Evolutionary conservation across 371 early-diverging fungal species (phyloP).

Genomic region (Mucor racemosus): DNA sequence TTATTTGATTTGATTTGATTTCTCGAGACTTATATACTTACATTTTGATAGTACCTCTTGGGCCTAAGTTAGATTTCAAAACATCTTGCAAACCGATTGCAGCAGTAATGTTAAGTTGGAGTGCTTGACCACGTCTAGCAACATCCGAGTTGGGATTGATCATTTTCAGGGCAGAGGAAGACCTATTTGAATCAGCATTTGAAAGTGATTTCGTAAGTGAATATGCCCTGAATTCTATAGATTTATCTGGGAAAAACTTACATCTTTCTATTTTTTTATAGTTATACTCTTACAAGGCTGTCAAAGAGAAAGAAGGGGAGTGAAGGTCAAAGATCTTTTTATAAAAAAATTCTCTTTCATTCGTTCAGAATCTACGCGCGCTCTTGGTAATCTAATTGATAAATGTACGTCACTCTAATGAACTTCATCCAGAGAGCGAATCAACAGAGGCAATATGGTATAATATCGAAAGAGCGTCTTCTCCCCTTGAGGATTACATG

Average conservation of each 20-base stretch:
- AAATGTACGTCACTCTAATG: slow-evolving; percentile 6
- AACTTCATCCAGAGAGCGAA: neutral
- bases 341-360: slow-evolving; percentile 19
- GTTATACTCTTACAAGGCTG: neutral
- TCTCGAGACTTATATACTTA: slow-evolving; percentile 28
- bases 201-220: neutral
- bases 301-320: slow-evolving; percentile 13
- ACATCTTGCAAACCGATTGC: slow-evolving; percentile 96
- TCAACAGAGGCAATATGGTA: neutral
- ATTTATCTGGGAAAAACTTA: neutral
- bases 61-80: slow-evolving; percentile 96
- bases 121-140: slow-evolving; percentile 98
- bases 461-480: too few species aligned
- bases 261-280: slow-evolving; percentile 1
- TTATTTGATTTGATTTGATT: neutral
- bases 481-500: neutral
- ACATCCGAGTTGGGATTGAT: slow-evolving; percentile 99
- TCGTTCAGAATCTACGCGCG: neutral
- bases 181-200: slow-evolving; percentile 13
- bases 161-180: slow-evolving; percentile 80
- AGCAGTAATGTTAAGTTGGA: slow-evolving; percentile 96
- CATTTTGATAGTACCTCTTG: slow-evolving; percentile 99
- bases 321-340: slow-evolving; percentile 27
- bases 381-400: neutral
- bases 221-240: too few species aligned